Evolutionary conservation across 805 yeast genomes (phyloP).

Genomic region (Myxozyma sirexii): DNA sequence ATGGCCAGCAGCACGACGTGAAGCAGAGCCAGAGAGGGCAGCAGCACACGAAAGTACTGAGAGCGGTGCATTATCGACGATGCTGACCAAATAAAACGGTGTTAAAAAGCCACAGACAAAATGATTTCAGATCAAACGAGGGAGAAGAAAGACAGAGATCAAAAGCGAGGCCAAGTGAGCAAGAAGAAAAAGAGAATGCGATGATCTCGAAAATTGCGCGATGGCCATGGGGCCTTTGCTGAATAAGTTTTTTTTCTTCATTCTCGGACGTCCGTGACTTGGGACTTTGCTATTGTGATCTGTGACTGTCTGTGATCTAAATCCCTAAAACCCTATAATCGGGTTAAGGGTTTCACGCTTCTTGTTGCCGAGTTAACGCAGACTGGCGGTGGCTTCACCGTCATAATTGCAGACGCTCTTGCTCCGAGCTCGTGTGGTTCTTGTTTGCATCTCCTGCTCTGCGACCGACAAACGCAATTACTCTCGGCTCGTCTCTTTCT

Average conservation of each 20-base stretch:
- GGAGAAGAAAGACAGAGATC: background rate
- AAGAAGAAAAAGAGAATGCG: background rate
- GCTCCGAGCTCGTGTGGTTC: too few species aligned
- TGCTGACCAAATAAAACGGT: background rate
- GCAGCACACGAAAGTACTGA: constrained; percentile 23
- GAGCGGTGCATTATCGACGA: constrained; percentile 23
- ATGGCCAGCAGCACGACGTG: constrained; percentile 20
- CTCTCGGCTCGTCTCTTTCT: too few species aligned
- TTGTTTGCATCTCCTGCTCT: too few species aligned
- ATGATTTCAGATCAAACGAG: background rate
- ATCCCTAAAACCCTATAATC: too few species aligned
- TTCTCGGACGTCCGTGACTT: constrained; percentile 8
- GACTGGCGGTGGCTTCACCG: too few species aligned
- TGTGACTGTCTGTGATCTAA: constrained; percentile 1
- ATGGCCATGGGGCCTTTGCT: background rate
- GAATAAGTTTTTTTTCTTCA: constrained; percentile 1
- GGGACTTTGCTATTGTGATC: background rate
- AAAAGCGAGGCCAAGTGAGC: background rate
- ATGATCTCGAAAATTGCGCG: constrained; percentile 5
- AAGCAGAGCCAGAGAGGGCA: constrained; percentile 25
- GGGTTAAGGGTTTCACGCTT: too few species aligned
- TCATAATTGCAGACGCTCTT: too few species aligned
- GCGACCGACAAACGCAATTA: too few species aligned
- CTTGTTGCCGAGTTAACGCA: too few species aligned
- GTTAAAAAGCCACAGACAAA: background rate